Percentiles rank a stretch among this genome's conserved stretches.
These are phyloP conservation scores for Parachaetomium inaequale DNA, from an alignment of 495 filamentous ascomycete species.

Conservation along the genomic window DNA sequence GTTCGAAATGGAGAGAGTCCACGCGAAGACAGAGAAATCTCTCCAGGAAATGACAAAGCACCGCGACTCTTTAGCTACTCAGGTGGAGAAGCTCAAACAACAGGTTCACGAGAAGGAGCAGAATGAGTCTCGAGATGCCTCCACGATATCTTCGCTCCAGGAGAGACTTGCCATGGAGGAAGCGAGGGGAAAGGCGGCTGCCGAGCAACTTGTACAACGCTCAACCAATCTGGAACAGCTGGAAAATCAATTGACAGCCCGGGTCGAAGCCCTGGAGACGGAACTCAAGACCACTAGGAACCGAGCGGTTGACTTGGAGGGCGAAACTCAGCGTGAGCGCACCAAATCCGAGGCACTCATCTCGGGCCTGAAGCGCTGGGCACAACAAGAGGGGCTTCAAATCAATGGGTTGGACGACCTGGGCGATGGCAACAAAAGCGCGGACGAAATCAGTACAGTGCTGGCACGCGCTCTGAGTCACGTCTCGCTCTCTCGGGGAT, in stretches of 20 bases:
- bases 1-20: constrained; percentile 15
- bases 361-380: constrained; percentile 16
- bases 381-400: neutral
- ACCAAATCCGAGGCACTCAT: constrained; percentile 10
- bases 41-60: constrained; percentile 14
- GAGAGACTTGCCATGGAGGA: constrained; percentile 13
- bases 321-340: neutral
- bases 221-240: neutral
- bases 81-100: constrained; percentile 14
- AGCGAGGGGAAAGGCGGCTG: neutral
- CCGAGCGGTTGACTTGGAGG: constrained; percentile 7
- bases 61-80: neutral
- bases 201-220: constrained; percentile 8
- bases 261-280: constrained; percentile 3
- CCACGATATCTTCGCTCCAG: constrained; percentile 15
- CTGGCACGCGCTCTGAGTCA: neutral
- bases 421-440: neutral
- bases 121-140: constrained; percentile 8
- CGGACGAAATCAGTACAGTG: neutral
- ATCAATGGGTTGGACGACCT: neutral
- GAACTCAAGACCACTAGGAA: constrained; percentile 11
- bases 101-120: constrained; percentile 11
- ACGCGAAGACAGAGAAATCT: constrained; percentile 4
- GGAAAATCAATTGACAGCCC: neutral
- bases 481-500: neutral